A percentile compares a stretch with the other conserved stretches of the same genome.
These are phyloP conservation scores for Aureobasidium leucospermi DNA, from an alignment of 2,329 filamentous ascomycete species.

Conservation along the genomic window DNA sequence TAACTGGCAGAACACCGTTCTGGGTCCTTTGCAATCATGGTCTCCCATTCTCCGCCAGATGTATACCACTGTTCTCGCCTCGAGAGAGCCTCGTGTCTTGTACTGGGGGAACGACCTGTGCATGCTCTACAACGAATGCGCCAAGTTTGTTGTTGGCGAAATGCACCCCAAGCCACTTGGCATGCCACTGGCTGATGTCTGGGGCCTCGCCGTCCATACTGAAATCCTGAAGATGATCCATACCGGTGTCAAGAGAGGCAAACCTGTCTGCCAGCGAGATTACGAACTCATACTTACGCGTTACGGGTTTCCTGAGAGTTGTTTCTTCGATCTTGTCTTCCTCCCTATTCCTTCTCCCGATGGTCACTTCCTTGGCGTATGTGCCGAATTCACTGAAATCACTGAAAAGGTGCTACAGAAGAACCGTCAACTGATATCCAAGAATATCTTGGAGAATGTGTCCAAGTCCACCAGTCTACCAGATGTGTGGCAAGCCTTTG, in stretches of 20 bases:
- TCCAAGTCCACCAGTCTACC: not conserved
- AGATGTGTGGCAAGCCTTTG: not conserved
- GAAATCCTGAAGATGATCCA: conserved; percentile 5
- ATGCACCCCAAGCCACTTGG: not conserved
- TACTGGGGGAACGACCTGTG: not conserved
- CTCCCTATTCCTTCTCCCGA: conserved; percentile 21
- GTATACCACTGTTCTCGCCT: not conserved
- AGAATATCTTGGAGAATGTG: not conserved
- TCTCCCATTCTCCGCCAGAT: not conserved
- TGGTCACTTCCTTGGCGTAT: conserved; percentile 9
- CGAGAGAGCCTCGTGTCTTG: conserved; percentile 4
- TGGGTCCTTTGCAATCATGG: not conserved
- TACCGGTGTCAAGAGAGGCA: not conserved
- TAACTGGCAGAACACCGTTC: not conserved
- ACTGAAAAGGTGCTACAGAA: not conserved
- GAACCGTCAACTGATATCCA: not conserved
- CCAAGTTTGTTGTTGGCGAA: not conserved
- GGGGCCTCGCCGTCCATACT: not conserved
- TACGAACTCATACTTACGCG: not conserved
- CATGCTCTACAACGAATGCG: not conserved
- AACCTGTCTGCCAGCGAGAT: not conserved
- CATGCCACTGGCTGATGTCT: conserved; percentile 15
- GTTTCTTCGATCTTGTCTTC: conserved; percentile 23
- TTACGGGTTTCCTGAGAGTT: conserved; percentile 24
- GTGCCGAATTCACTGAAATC: conserved; percentile 13